Evolutionary conservation across 2,329 filamentous ascomycete species (phyloP).

Genomic region (Diaporthe australafricana): DNA sequence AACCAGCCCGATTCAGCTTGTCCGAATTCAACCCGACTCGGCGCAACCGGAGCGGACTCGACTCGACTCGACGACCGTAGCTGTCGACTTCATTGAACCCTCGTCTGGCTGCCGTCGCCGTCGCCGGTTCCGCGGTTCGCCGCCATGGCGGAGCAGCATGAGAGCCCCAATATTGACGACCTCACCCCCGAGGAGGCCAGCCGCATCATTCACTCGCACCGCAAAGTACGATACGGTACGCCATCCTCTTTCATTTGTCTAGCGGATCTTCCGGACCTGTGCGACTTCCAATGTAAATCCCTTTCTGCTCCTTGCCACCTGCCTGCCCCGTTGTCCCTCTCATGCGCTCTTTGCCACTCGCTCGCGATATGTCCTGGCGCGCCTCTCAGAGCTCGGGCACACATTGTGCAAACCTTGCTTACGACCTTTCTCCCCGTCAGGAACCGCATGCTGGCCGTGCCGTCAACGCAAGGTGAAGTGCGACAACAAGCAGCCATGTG

Average conservation of each 20-base stretch:
- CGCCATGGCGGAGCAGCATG: conserved; percentile 58
- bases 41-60: neutral
- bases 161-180: conserved; percentile 63
- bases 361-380: neutral
- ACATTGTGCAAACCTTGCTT: neutral
- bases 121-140: conserved; percentile 30
- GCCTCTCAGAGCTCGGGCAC: neutral
- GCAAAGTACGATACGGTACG: conserved; percentile 77
- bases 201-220: conserved; percentile 76
- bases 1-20: neutral
- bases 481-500: conserved; percentile 76
- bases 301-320: neutral
- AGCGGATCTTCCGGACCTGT: neutral
- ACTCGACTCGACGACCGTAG: neutral
- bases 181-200: conserved; percentile 74
- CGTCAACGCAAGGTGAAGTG: conserved; percentile 77
- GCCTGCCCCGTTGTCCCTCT: neutral
- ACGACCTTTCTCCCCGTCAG: conserved; percentile 47
- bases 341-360: neutral
- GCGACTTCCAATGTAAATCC: neutral
- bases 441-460: conserved; percentile 75
- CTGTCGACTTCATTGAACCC: neutral
- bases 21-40: neutral
- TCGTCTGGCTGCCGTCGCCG: conserved; percentile 1
- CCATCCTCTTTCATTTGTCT: conserved; percentile 36